phyloP scores from a whole-genome alignment of 805 yeast genomes.

The Zygosaccharomyces bisporus region DNA sequence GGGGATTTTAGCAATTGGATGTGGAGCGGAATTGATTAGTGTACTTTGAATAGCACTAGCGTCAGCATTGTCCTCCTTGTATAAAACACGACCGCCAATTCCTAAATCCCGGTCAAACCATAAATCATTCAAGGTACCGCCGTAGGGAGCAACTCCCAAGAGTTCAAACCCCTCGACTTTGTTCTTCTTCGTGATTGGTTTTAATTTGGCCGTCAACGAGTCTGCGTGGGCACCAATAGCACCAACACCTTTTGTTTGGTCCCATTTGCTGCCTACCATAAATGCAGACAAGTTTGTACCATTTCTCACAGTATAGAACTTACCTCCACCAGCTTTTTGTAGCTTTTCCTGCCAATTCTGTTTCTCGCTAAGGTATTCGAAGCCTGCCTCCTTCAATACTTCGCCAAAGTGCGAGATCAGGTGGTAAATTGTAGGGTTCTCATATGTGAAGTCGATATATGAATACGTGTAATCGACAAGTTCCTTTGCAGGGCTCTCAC shows the following conservation, averaged over 20 bases:
- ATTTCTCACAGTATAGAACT: slow-evolving; percentile 64
- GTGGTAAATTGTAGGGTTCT: slow-evolving; percentile 72
- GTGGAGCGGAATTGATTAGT: slow-evolving; percentile 56
- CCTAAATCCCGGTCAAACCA: slow-evolving; percentile 90
- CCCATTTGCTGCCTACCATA: slow-evolving; percentile 63
- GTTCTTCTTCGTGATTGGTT: slow-evolving; percentile 63
- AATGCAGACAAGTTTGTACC: slow-evolving; percentile 69
- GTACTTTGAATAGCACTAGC: slow-evolving; percentile 38
- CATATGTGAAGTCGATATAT: slow-evolving; percentile 67
- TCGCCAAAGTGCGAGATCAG: slow-evolving; percentile 52
- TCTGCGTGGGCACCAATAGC: slow-evolving; percentile 74
- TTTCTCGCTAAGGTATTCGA: slow-evolving; percentile 61
- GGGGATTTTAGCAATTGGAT: slow-evolving; percentile 76
- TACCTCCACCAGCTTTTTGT: slow-evolving; percentile 40
- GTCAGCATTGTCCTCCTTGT: slow-evolving; percentile 39
- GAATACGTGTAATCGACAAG: slow-evolving; percentile 38
- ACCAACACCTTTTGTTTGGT: slow-evolving; percentile 62
- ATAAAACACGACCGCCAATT: slow-evolving; percentile 71
- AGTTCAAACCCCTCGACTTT: slow-evolving; percentile 70
- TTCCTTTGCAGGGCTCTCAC: slow-evolving; percentile 3
- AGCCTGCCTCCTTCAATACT: slow-evolving; percentile 55
- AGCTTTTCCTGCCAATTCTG: slow-evolving; percentile 35
- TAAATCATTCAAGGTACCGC: slow-evolving; percentile 59
- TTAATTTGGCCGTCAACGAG: slow-evolving; percentile 61
- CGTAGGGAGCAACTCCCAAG: slow-evolving; percentile 80